Evolutionary conservation across 2,329 filamentous ascomycete species (phyloP).

Genomic region (Pseudovirgaria hyperparasitica): DNA sequence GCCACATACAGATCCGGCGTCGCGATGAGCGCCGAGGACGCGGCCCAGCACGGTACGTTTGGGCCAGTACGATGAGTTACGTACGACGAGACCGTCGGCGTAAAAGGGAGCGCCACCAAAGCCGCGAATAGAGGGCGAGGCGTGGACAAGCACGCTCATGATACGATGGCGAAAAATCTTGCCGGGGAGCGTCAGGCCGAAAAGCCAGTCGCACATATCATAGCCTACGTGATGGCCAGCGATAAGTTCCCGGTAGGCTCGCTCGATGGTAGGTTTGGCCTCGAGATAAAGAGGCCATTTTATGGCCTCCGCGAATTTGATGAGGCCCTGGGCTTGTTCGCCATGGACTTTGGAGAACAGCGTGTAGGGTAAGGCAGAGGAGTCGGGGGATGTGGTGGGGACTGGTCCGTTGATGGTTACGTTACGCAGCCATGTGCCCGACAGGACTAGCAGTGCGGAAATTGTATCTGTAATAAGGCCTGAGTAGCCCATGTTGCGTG

Average conservation of each 20-base stretch:
- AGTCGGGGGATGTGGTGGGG: too few relatives aligned
- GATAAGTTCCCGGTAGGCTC: constrained; percentile 8
- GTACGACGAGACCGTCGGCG: constrained; percentile 7
- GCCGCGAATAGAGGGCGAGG: constrained; percentile 3
- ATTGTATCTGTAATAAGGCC: too few relatives aligned
- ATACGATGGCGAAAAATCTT: constrained; percentile 5
- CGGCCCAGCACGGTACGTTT: constrained; percentile 9
- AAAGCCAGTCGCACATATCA: constrained; percentile 8
- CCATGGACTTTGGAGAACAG: constrained; percentile 6
- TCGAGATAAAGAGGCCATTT: constrained; percentile 13
- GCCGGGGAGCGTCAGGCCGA: constrained; percentile 8
- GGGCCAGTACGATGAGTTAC: constrained; percentile 9
- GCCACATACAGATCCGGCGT: constrained; percentile 6
- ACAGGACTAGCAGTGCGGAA: too few relatives aligned
- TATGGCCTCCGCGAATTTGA: constrained; percentile 13
- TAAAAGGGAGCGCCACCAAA: constrained; percentile 3
- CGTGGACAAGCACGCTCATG: constrained; percentile 6
- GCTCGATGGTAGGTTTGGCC: constrained; percentile 6
- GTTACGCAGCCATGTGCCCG: too few relatives aligned
- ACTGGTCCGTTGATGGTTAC: too few relatives aligned
- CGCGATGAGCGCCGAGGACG: constrained; percentile 6
- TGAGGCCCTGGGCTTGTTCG: constrained; percentile 12
- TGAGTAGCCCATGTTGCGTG: too few relatives aligned
- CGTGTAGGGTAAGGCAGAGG: too few relatives aligned
- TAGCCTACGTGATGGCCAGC: constrained; percentile 1